Evolutionary conservation across 2,329 filamentous ascomycete species (phyloP), one percentile per base, ranked within the genome.

Genomic region (Colletotrichum destructivum): DNA sequence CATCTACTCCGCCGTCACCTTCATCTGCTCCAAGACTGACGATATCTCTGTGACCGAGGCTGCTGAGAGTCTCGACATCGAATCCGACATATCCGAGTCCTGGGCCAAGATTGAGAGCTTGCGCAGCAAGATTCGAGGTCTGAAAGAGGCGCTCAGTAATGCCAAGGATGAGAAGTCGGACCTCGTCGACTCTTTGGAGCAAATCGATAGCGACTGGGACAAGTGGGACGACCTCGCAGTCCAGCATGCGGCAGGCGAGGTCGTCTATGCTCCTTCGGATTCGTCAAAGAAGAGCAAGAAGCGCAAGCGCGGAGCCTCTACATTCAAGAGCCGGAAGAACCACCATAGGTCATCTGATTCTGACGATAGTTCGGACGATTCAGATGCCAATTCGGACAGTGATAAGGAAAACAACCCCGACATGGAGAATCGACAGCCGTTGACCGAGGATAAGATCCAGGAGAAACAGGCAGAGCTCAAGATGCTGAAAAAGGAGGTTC

Each of bases 11-110:
- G 82, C 81, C 2, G 82, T 91, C 1, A 90, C 88, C 0, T 91
- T 92, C 70, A 88, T 92, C 15, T 91, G 89, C 75, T 87, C 85
- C n/a, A 92, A 91, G 75, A 90, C 88, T 0, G 90, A 92, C 74
- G 88, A 91, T 62, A 89, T 91, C 9, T 76, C 75, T 1, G 70
- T 80, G 11, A 81, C 74, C 0, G 83, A 85, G 66, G 77, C 78
- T 18, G 63, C 76, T 0, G 80, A 83, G 21, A 81, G 77, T 31
- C 78, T 88, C 9, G 77, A 75, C 35, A 64, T 69, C 7, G 69
- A 69, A 16, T 18, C 47, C 9, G 54, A 71, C 18, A 42, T 82
- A 61, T 75, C 74, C 1, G 77, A 68, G 80, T 86, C 76, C 77
- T 84, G 75, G 73, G 70, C 75, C 2, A 75, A 74, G 21, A 75